Base-by-base conservation (phyloP, 768 basidiomycete genomes). In the Lyophyllum shimeji region DNA sequence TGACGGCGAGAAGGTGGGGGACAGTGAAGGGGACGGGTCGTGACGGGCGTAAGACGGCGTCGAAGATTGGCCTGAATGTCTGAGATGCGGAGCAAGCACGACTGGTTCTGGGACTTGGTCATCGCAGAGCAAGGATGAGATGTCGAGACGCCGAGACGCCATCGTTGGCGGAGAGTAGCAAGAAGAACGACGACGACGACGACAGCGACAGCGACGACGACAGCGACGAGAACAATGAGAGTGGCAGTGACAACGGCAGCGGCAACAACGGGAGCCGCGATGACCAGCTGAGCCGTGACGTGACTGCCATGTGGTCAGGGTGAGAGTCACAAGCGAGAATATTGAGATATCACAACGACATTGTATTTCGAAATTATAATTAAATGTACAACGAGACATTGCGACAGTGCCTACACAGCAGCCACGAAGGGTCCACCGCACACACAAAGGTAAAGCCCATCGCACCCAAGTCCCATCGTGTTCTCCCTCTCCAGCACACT, bases 401-500 rank as follows among this genome's bases (percentile, higher is more conserved):
- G 90, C 90, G 87, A 80, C 79, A 74, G 65, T 68, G 75, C 80
- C 85, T 89, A 90, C 67, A 71, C 79, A 79, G 78, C 63, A 69
- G 74, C 83, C 81, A 80, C 83, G 83, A 88, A 91, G 78, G 73
- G 77, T 72, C 72, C 57, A 65, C 82, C 77, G 77, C 65, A 42
- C 31, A 50, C 52, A 51, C 58, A 42, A 52, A 47, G 23, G 61
- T 20, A 45, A 64, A 71, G 65, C 69, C 70, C 76, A 78, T 80
- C 90, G 90, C 90, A 92, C 90, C 90, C 90, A 91, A 88, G 87
- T 89, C 89, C 82, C 86, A 85, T 90, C 83, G 71, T 73, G 70
- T 29, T 56, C 45, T 80, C 67, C 56, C 65, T 92, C 90, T 90
- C 82, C 90, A 89, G 87, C 86, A 78, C 67, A 69, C 72, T 74